Conservation (phyloP, 106 monocot genomes). For the Platanthera zijinensis region DNA sequence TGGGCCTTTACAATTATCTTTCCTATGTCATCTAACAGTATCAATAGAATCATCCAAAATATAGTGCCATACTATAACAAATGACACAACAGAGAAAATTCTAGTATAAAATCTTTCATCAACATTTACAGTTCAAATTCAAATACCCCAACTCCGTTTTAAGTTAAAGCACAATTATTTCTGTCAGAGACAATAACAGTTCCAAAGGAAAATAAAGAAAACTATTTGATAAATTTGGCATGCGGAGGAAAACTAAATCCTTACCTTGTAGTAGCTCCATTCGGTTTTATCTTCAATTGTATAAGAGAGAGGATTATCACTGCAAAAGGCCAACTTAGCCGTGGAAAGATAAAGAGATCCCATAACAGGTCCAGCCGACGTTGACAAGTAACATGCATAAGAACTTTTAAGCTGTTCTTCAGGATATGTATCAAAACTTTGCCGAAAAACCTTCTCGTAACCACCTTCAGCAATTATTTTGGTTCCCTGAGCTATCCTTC, state of each 20-base stretch:
- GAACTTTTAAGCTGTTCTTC: slow-evolving; percentile 20
- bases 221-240: neutral
- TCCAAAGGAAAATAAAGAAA: neutral
- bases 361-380: slow-evolving; percentile 24
- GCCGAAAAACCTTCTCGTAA: slow-evolving; percentile 21
- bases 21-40: too few species aligned
- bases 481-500: slow-evolving; percentile 19
- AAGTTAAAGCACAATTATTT: neutral
- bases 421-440: slow-evolving; percentile 17
- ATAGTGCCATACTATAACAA: too few species aligned
- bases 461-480: slow-evolving; percentile 24
- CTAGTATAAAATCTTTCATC: neutral
- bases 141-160: neutral
- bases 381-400: slow-evolving; percentile 18
- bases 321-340: slow-evolving; percentile 20
- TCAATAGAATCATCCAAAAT: too few species aligned
- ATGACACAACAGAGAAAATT: neutral
- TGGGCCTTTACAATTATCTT: too few species aligned
- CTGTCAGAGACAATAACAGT: neutral
- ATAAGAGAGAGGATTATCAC: slow-evolving; percentile 25
- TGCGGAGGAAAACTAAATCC: neutral
- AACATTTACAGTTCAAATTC: neutral
- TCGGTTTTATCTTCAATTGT: slow-evolving; percentile 15
- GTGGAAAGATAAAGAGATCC: slow-evolving; percentile 21
- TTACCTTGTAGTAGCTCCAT: slow-evolving; percentile 27